phyloP scores from a whole-genome alignment of 2,329 filamentous ascomycete species.

The Nothophaeocryptopus gaeumannii region DNA sequence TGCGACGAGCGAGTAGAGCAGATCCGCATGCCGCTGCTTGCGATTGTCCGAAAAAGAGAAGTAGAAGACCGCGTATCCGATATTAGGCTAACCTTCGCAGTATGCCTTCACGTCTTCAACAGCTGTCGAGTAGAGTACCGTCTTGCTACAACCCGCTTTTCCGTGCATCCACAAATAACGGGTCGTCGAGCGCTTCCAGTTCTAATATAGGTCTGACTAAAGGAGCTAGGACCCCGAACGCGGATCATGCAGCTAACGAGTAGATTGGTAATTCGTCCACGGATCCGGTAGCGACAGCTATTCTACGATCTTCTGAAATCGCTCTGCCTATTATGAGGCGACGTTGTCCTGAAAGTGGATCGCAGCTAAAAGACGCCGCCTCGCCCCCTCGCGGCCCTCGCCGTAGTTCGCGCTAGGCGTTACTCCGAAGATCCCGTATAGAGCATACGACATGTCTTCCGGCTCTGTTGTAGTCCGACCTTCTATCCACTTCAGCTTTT shows the following conservation, averaged over 20 bases:
- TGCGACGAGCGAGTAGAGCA: slow-evolving; percentile 17
- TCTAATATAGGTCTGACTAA: slow-evolving; percentile 14
- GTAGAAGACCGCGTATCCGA: slow-evolving; percentile 18
- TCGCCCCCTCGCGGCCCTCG: slow-evolving; percentile 17
- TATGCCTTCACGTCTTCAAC: slow-evolving; percentile 18
- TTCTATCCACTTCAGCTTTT: slow-evolving; percentile 23
- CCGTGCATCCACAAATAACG: slow-evolving; percentile 23
- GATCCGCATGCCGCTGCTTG: slow-evolving; percentile 20
- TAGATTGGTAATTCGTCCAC: slow-evolving; percentile 18
- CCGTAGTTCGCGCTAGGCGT: slow-evolving; percentile 18
- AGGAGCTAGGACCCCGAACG: slow-evolving; percentile 21
- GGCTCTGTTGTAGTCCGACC: slow-evolving; percentile 13
- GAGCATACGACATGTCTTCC: slow-evolving; percentile 23
- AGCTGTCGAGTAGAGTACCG: slow-evolving; percentile 23
- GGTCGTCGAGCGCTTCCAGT: slow-evolving; percentile 18
- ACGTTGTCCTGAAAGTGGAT: slow-evolving; percentile 7
- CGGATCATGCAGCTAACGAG: slow-evolving; percentile 10
- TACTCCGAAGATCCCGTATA: slow-evolving; percentile 21
- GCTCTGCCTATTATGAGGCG: slow-evolving; percentile 9
- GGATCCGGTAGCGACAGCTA: slow-evolving; percentile 26
- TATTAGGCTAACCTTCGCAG: not conserved
- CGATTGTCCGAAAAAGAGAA: slow-evolving; percentile 21
- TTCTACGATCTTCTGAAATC: slow-evolving; percentile 13
- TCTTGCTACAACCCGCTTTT: slow-evolving; percentile 26
- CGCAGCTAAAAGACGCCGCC: slow-evolving; percentile 14